phyloP scores from a whole-genome alignment of 257 asterid species.

The Salvia splendens region DNA sequence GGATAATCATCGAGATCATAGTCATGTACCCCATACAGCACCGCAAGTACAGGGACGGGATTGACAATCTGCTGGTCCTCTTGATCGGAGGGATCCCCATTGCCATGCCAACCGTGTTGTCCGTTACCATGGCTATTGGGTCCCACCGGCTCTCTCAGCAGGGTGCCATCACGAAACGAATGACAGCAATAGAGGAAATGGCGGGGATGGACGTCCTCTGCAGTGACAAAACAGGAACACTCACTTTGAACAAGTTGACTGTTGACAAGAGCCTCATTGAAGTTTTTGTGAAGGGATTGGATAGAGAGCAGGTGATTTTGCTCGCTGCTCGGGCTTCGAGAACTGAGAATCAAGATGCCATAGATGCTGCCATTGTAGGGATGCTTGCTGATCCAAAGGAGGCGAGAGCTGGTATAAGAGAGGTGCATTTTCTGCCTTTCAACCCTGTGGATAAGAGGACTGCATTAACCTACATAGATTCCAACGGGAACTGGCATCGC shows the following conservation, averaged over 20 bases:
- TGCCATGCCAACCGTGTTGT: constrained; percentile 94
- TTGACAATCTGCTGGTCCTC: constrained; percentile 85
- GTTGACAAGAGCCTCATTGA: constrained; percentile 75
- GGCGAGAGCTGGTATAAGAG: constrained; percentile 86
- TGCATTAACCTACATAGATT: constrained; percentile 82
- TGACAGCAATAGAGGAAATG: constrained; percentile 98
- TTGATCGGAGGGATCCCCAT: constrained; percentile 92
- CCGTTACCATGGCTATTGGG: constrained; percentile 95
- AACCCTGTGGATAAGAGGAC: constrained; percentile 96
- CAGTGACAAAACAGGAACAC: constrained; percentile 90
- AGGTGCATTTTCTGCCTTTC: constrained; percentile 85
- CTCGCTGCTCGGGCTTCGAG: constrained; percentile 91
- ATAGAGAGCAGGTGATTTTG: constrained; percentile 69
- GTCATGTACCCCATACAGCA: constrained; percentile 96
- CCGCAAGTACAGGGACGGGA: constrained; percentile 82
- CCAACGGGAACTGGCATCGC: constrained; percentile 79
- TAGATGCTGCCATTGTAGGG: constrained; percentile 91
- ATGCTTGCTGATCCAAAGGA: constrained; percentile 97
- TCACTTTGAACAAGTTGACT: constrained; percentile 83
- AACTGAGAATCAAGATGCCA: constrained; percentile 88
- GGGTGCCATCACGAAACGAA: constrained; percentile 92
- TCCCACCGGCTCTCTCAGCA: constrained; percentile 88
- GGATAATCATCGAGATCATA: constrained; percentile 66
- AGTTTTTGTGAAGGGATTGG: constrained; percentile 72
- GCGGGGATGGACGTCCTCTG: constrained; percentile 98